These are phyloP conservation scores for Liquidambar formosana DNA, from an alignment of 164 flowering plant species.

Conservation along the genomic window DNA sequence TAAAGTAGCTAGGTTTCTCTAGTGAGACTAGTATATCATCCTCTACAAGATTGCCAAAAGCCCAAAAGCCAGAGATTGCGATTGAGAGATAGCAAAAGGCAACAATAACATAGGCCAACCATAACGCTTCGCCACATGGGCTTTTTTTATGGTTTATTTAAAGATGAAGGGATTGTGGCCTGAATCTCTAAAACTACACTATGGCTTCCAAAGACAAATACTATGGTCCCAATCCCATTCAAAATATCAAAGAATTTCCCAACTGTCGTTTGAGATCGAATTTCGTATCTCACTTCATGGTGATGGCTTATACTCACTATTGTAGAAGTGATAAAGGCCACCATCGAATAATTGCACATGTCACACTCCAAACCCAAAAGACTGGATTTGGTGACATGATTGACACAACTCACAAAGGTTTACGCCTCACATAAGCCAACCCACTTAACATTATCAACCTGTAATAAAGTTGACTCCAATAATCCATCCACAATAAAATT, in stretches of 20 bases:
- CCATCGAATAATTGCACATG: conserved; percentile 34
- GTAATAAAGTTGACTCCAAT: too few species aligned
- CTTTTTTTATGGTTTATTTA: conserved; percentile 26
- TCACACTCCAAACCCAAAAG: too few species aligned
- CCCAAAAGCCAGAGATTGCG: conserved; percentile 28
- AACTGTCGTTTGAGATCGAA: conserved; percentile 11
- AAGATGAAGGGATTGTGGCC: conserved; percentile 36
- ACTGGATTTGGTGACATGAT: too few species aligned
- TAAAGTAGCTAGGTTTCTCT: conserved; percentile 36
- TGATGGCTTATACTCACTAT: conserved; percentile 20
- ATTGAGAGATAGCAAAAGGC: conserved; percentile 36
- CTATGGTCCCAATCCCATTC: conserved; percentile 26
- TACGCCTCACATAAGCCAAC: too few species aligned
- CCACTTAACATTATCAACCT: too few species aligned
- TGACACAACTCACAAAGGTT: too few species aligned
- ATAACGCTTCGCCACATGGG: conserved; percentile 38
- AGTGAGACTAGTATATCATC: conserved; percentile 39
- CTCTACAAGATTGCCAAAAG: conserved; percentile 28
- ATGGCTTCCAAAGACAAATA: conserved; percentile 37
- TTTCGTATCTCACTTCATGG: background rate
- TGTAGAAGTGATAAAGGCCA: conserved; percentile 25
- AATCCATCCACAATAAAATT: too few species aligned
- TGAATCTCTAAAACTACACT: conserved; percentile 40
- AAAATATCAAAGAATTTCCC: conserved; percentile 23
- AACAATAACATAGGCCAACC: conserved; percentile 31